Evolutionary conservation across 345 rosid genomes (phyloP).

Genomic region (Balakata baccata): DNA sequence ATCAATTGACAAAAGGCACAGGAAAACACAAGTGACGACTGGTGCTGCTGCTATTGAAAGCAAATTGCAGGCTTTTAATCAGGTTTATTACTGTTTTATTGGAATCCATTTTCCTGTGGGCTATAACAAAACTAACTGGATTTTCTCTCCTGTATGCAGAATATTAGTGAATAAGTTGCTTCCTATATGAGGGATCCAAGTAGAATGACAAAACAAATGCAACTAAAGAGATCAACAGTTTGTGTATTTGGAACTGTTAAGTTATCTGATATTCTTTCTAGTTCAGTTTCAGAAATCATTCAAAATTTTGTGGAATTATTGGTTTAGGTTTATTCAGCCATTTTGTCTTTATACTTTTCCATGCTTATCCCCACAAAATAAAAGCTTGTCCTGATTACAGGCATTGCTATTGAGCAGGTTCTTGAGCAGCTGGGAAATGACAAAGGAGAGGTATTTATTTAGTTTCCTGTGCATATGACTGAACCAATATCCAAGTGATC

Average conservation of each 20-base stretch:
- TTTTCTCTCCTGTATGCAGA: slow-evolving; percentile 40
- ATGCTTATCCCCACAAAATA: background rate
- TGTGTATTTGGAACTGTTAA: slow-evolving; percentile 70
- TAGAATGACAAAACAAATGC: slow-evolving; percentile 96
- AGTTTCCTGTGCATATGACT: background rate
- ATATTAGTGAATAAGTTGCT: slow-evolving; percentile 86
- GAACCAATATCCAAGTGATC: background rate
- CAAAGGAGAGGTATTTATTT: slow-evolving; percentile 51
- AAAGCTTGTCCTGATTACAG: slow-evolving; percentile 19
- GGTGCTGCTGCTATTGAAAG: slow-evolving; percentile 88
- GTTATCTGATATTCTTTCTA: slow-evolving; percentile 21
- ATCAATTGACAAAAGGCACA: slow-evolving; percentile 92
- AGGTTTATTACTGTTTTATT: slow-evolving; percentile 43
- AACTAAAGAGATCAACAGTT: slow-evolving; percentile 60
- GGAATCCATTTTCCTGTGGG: background rate
- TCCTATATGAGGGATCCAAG: slow-evolving; percentile 89
- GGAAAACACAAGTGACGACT: slow-evolving; percentile 81
- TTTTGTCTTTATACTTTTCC: background rate
- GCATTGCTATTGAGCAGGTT: slow-evolving; percentile 29
- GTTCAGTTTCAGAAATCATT: slow-evolving; percentile 3
- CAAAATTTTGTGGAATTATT: background rate
- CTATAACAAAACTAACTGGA: slow-evolving; percentile 17
- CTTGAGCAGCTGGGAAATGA: slow-evolving; percentile 24
- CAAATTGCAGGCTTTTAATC: slow-evolving; percentile 90
- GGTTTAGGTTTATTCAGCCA: background rate